Evolutionary conservation across 257 asterid species (phyloP).

Genomic region (Solanum habrochaites): DNA sequence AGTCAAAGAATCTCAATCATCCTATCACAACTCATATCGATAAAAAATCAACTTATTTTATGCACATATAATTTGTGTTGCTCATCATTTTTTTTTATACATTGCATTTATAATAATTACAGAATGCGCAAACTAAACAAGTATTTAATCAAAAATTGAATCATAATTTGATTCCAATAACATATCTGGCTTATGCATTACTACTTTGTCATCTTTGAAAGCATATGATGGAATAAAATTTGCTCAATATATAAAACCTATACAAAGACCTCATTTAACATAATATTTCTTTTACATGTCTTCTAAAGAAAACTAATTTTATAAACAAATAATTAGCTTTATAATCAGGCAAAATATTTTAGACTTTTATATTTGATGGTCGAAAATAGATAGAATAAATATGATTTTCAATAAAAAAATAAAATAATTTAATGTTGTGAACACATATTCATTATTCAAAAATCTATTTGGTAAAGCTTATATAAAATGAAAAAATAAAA

Average conservation of each 20-base stretch:
- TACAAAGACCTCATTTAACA: background rate
- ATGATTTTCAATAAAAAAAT: no score
- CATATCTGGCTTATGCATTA: background rate
- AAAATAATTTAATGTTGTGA: no score
- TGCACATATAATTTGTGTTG: background rate
- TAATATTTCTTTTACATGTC: background rate
- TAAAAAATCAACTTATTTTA: background rate
- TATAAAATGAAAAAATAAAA: no score
- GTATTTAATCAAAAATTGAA: background rate
- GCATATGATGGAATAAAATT: no score
- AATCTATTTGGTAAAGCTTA: no score
- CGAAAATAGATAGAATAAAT: no score
- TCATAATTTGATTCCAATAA: background rate
- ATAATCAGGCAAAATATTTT: no score
- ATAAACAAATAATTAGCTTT: no score
- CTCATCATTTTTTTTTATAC: background rate
- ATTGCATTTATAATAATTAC: background rate
- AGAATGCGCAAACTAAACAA: background rate
- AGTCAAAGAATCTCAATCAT: background rate
- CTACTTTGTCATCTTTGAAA: background rate
- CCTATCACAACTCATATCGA: background rate
- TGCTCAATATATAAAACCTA: no score
- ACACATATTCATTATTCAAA: no score
- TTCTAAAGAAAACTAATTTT: background rate
- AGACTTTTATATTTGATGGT: no score